Conservation (phyloP, 169 alveolate species). For the Plasmodium coatneyi region DNA sequence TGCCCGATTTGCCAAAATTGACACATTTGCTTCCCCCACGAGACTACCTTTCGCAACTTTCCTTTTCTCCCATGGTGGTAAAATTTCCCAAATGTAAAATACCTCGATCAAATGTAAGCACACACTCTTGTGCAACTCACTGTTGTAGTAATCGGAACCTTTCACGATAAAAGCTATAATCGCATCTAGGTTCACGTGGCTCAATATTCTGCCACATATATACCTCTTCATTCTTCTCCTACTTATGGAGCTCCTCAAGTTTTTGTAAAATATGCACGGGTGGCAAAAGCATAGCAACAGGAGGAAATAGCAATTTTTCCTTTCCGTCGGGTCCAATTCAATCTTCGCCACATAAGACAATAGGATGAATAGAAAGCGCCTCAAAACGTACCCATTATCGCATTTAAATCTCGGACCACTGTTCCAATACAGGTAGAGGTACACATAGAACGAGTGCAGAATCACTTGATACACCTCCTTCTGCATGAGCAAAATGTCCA, state of each 20-base stretch:
- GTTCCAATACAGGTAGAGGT: conserved; percentile 40
- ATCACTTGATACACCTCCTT: conserved; percentile 50
- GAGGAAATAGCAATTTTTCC: conserved; percentile 16
- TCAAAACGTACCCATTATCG: conserved; percentile 28
- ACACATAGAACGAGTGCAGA: conserved; percentile 22
- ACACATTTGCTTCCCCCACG: neutral
- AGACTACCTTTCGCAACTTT: neutral
- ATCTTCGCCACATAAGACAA: conserved; percentile 34
- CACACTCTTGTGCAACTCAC: conserved; percentile 8
- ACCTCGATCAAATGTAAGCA: conserved; percentile 42
- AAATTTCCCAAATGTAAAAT: conserved; percentile 24
- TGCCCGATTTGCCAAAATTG: neutral
- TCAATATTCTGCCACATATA: neutral
- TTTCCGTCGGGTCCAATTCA: neutral
- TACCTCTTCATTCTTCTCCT: conserved; percentile 46
- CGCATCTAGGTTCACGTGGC: conserved; percentile 15
- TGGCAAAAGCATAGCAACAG: conserved; percentile 54
- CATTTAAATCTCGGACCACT: neutral
- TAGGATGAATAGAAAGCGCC: conserved; percentile 1
- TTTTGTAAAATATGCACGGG: conserved; percentile 31
- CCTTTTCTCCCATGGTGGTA: neutral
- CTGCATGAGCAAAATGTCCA: conserved; percentile 30
- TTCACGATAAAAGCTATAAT: conserved; percentile 32
- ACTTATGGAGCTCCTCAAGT: conserved; percentile 12
- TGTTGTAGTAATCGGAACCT: conserved; percentile 45